Base-by-base conservation (phyloP, 768 basidiomycete species). In the Amanita molliuscula region DNA sequence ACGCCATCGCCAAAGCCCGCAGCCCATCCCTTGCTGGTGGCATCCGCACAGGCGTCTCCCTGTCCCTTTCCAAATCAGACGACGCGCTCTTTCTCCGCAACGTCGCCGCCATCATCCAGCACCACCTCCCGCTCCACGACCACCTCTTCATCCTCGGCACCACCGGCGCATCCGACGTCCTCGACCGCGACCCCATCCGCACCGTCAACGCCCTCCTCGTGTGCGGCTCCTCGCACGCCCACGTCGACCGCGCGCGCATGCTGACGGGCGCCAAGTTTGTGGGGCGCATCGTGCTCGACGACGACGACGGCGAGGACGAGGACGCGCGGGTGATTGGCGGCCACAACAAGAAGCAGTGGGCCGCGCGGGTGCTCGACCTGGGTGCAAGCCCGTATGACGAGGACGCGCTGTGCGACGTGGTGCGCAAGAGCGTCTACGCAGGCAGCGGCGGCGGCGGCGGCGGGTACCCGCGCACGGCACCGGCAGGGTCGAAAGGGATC, bases 211-310 rank as follows among this genome's bases (percentile, higher is more conserved):
- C 72, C 3, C 67, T 88, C 10, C 67, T 87, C 48, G 69, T 88
- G 48, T 75, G 73, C 44, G 78, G 78, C 7, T 77, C 82, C 6
- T 71, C 74, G 1, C 63, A 67, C 9, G 72, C 75, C 7, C 73
- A 76, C 44, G 72, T 87, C n/a, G 76, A 82, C 46, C 78, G 83
- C 18, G 84, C 84, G 0, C 71, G 78, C 21, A 72, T 85, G 6
- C 76, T 88, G 47, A 71, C 75, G 11, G 70, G 69, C 47, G 74
- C 83, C 31, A 88, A 88, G 60, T 84, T 89, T 59, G 66, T 83
- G n/a, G 80, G 79, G 3, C 73, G 83, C 10, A 64, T 86, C 25
- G 60, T 67, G 29, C 56, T 66, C 26, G 66, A 71, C 4, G 68
- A 65, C 28, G 53, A 53, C n/a, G n/a, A n/a, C n/a, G 21, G 58